Base-by-base conservation (phyloP, 768 basidiomycete genomes). In the Suillus subalutaceus region DNA sequence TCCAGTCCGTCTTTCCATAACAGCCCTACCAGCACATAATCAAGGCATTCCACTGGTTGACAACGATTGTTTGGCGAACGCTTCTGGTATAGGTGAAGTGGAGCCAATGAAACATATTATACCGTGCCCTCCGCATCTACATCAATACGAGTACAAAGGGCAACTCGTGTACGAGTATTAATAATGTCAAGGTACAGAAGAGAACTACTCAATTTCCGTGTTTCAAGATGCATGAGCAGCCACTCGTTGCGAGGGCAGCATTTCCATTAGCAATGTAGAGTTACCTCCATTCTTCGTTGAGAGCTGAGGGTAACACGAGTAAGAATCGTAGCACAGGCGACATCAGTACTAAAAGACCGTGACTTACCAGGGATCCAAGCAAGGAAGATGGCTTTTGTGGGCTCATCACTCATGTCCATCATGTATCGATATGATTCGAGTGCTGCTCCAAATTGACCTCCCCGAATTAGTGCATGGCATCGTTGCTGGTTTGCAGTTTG, bases 361-460 rank as follows among this genome's bases (percentile, higher is more conserved):
- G 20, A 46, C 50, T 26, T 30, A 30, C 50, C 15, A 16, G 50
- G 13, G 15, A 30, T 4, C 26, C 26, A 53, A 53, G 7, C 15
- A 16, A 53, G 26, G 52, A 53, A 53, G 26, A 30, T 18, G 26
- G 26, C 52, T 26, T 30, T 53, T 16, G 52, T 53, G 8, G 52
- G 52, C 26, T 53, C 52, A 30, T 53, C 26, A 4, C 52, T 53
- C 52, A 30, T 30, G 52, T 30, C 52, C 16, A 53, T 53, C 52
- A 53, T 53, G 52, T 30, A 18, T 53, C 52, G 52, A 30, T 53
- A 53, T 30, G 52, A 53, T 16, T 53, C 52, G 16, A 53, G 52
- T 26, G 52, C 52, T 53, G 52, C 52, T 53, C 52, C 52, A 53
- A 30, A 8, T 30, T 53, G 52, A 53, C 52, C 26, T 18, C 26